Evolutionary conservation across 345 rosid genomes (phyloP), one percentile per base, ranked within the genome.

Genomic region (Barbarea vulgaris): DNA sequence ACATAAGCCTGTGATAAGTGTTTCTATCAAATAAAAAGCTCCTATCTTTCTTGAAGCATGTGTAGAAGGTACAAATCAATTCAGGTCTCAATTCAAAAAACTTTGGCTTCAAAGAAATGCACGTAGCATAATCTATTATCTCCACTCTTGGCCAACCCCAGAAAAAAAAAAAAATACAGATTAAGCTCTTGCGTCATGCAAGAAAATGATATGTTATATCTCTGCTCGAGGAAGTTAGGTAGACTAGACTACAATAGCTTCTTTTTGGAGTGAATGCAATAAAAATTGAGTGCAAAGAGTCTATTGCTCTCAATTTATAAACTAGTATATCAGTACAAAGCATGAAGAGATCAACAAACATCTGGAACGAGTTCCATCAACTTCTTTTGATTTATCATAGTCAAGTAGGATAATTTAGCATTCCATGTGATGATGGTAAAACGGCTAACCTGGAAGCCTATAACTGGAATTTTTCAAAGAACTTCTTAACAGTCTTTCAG

Each of bases 401-500:
- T 41, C 30, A 67, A 71, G 77, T 37, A 50, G 39, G 68, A 72
- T 9, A 51, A 48, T 41, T 72, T 65, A 72, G 41, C 27, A 59
- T 31, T 58, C 73, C 64, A 78, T 31, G 18, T 46, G 41, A 47
- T 47, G 34, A 57, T 48, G 30, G 58, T 27, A 53, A 48, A 52
- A 48, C 13, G 39, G 82, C 91, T 24, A 83, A 95, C 99, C 99
- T 85, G 99, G 98, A 84, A 89, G 89, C 74, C 70, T 85, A 62
- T 74, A 80, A 71, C 85, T 72, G 58, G 97, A 87, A 72, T 79
- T 82, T 24, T 81, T 79, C 62, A 87, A 81, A 56, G 97, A 86
- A 81, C 75, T 84, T 81, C 77, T 84, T 34, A 82, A 79, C 58
- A 85, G 85, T 53, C 80, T 86, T 70, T 90, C 98, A 70, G 90